Evolutionary conservation across 225 moss, liverwort and hornwort species (phyloP).

Genomic region (Sphagnum tenellum): DNA sequence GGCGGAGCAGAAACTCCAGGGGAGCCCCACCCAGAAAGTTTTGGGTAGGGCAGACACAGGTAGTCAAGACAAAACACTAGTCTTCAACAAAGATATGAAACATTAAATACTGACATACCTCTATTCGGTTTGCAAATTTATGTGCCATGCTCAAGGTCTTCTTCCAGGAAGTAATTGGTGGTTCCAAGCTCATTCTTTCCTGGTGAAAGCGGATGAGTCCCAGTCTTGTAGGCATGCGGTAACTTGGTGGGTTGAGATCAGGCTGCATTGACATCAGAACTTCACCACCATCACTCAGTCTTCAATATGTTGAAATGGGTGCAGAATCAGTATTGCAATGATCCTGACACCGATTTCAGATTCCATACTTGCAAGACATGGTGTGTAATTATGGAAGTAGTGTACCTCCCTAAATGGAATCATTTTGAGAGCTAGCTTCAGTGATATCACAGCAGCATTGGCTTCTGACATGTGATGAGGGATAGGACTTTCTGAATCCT

Average conservation of each 20-base stretch:
- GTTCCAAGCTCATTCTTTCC: constrained; percentile 1
- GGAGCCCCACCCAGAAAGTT: too few species aligned
- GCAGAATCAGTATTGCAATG: too few species aligned
- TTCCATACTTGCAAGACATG: neutral
- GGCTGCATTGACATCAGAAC: neutral
- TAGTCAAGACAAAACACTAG: too few species aligned
- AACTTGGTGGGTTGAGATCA: constrained; percentile 14
- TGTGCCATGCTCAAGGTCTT: constrained; percentile 8
- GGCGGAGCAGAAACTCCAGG: too few species aligned
- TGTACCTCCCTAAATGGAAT: constrained; percentile 11
- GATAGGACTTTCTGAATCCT: constrained; percentile 4
- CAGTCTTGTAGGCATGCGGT: constrained; percentile 8
- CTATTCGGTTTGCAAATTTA: constrained; percentile 9
- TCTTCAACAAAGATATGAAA: neutral
- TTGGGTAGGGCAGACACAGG: too few species aligned
- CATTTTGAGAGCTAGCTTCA: constrained; percentile 15
- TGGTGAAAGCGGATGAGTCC: constrained; percentile 10
- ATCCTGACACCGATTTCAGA: neutral
- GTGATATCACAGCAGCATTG: constrained; percentile 15
- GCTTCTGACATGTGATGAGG: constrained; percentile 7
- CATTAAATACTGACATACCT: constrained; percentile 3
- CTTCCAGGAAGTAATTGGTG: constrained; percentile 7
- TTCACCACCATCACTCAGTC: neutral
- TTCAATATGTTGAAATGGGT: neutral
- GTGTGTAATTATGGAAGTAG: neutral